Conservation (phyloP, 2,329 filamentous ascomycete genomes). For the Fusarium temperatum region DNA sequence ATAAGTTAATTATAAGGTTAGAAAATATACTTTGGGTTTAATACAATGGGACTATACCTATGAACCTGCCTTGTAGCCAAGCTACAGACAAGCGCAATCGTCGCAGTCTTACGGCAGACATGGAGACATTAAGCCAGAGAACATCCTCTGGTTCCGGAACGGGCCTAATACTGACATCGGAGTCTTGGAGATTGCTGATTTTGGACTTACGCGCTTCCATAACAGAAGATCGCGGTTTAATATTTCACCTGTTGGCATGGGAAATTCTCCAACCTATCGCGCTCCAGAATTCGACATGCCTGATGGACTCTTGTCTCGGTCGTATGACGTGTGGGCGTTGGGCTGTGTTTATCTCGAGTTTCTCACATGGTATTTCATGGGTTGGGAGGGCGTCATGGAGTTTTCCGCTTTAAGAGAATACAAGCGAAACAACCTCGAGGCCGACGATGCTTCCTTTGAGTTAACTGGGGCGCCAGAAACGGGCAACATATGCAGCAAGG, state of each 20-base stretch:
- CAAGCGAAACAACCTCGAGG: neutral
- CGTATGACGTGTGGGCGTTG: neutral
- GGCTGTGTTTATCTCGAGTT: neutral
- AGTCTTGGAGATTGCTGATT: neutral
- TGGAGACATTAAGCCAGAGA: neutral
- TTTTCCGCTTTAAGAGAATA: neutral
- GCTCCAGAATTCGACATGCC: neutral
- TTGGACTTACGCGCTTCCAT: neutral
- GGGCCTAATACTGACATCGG: neutral
- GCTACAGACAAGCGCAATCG: neutral
- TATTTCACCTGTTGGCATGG: neutral
- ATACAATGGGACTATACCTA: neutral
- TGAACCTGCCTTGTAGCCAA: neutral
- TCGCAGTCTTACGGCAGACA: neutral
- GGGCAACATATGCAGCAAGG: neutral
- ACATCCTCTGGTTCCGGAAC: neutral
- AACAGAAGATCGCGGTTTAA: neutral
- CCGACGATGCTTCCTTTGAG: neutral
- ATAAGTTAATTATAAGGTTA: too few relatives aligned
- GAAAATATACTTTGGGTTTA: too few relatives aligned
- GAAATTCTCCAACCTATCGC: neutral
- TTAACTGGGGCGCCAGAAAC: neutral
- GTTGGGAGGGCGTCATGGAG: neutral
- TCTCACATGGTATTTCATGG: neutral
- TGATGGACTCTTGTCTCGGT: neutral